phyloP scores from a whole-genome alignment of 495 filamentous ascomycete species.

The Aspergillus bertholletiae region DNA sequence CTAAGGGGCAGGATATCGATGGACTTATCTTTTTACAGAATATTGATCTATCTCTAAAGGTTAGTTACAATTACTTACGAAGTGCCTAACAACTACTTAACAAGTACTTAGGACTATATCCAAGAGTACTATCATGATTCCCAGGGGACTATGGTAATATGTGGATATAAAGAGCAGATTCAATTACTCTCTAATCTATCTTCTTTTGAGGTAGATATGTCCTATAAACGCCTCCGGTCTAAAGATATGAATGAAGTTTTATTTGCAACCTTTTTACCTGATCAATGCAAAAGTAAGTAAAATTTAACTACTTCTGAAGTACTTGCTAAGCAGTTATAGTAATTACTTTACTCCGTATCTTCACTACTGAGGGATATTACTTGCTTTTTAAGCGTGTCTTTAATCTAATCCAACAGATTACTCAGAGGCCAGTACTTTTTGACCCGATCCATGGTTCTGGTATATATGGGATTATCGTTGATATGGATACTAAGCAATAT shows the following conservation, averaged over 20 bases:
- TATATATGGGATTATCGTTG: too few species aligned
- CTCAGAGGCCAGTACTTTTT: neutral
- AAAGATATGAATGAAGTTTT: constrained; percentile 9
- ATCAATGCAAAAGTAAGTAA: constrained; percentile 7
- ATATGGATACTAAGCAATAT: too few species aligned
- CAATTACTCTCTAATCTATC: neutral
- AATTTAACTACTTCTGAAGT: neutral
- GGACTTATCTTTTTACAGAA: constrained; percentile 3
- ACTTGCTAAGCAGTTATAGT: constrained; percentile 5
- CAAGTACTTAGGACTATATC: constrained; percentile 12
- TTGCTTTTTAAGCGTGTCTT: too few species aligned
- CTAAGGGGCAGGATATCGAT: constrained; percentile 8
- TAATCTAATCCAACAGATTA: constrained; percentile 1
- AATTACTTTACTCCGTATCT: neutral
- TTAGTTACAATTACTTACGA: constrained; percentile 4
- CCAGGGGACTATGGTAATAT: constrained; percentile 4
- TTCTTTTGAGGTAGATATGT: constrained; percentile 11
- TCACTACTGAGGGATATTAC: neutral
- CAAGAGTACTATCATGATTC: constrained; percentile 9
- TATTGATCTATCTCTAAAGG: neutral
- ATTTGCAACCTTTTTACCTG: constrained; percentile 4
- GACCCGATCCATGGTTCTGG: constrained; percentile 6
- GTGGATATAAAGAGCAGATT: constrained; percentile 8
- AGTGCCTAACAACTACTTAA: neutral
- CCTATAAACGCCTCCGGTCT: constrained; percentile 3